These are phyloP conservation scores for Xylaria polymorpha DNA, from an alignment of 2,329 filamentous ascomycete species.

Conservation along the genomic window DNA sequence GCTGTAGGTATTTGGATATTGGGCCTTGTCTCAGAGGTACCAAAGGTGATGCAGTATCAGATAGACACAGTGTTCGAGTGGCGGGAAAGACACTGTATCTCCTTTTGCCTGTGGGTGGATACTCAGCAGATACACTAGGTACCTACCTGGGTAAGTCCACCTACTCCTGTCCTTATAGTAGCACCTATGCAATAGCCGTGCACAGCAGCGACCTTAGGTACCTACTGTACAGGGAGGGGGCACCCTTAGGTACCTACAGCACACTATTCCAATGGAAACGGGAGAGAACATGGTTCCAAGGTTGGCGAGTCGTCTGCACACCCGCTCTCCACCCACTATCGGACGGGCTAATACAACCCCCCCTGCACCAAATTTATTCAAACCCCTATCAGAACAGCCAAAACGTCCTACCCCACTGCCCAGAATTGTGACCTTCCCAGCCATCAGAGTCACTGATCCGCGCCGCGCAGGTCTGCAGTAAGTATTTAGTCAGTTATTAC, in stretches of 20 bases:
- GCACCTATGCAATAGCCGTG: constrained; percentile 3
- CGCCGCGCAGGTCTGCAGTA: constrained; percentile 1
- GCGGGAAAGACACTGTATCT: constrained; percentile 13
- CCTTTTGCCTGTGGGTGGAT: constrained; percentile 19
- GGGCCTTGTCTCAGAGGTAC: constrained; percentile 4
- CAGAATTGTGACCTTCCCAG: constrained; percentile 17
- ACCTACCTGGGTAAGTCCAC: not conserved
- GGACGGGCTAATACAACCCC: constrained; percentile 28
- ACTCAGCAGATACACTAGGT: not conserved
- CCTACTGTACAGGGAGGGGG: too few species aligned
- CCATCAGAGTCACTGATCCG: constrained; percentile 7
- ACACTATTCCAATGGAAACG: too few species aligned
- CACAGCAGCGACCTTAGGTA: not conserved
- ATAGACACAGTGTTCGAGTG: not conserved
- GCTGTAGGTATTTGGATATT: not conserved
- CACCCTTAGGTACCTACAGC: too few species aligned
- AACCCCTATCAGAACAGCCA: constrained; percentile 36
- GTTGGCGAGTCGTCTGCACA: constrained; percentile 22
- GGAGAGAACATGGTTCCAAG: constrained; percentile 20
- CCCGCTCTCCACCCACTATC: constrained; percentile 24
- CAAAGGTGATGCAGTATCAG: not conserved
- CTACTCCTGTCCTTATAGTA: too few species aligned
- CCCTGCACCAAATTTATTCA: constrained; percentile 37
- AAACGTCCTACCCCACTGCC: constrained; percentile 27
- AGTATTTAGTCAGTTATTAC: constrained; percentile 15